Evolutionary conservation across 2,329 filamentous ascomycete genomes (phyloP), one percentile per base, ranked within the genome.

Genomic region (Dendrostoma leiphaemia): DNA sequence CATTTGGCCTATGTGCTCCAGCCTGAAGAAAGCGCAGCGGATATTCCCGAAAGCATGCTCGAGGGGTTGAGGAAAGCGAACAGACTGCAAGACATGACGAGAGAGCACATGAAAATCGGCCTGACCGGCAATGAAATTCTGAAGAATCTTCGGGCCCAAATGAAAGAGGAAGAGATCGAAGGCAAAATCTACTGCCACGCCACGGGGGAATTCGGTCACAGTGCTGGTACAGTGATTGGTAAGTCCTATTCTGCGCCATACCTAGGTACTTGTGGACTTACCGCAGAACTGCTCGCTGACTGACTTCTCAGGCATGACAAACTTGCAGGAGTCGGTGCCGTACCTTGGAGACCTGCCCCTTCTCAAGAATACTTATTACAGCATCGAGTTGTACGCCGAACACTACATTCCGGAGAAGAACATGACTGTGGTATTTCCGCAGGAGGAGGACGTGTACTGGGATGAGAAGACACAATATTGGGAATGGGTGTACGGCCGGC

Each of bases 371-470:
- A 78, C 71, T 8, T 79, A 77, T 62, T 79, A 78, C 62, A 79
- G 76, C 63, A 69, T 79, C 49, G 76, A 80, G 64, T 69, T 80
- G n/a, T 70, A 68, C 48, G 77, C 74, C 3, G 71, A 75, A 62
- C 72, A 77, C 58, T 76, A 71, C 51, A 72, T 78, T 7, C 71
- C 72, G 0, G 76, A 79, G 61, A 61, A 63, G 23, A 76, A 77
- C 53, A 64, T 61, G 57, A 76, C 74, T 1, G 62, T 78, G 32
- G 61, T 67, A n/a, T 79, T 80, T 43, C 73, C 74, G 3, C 68
- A 75, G 34, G 77, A 80, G 57, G 77, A 79, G 58, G 76, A 79
- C 58, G 72, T 79, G n/a, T 76, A 72, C 59, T 77, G 73, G 70
- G 67, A 71, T 50, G 66, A 67, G n/a, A 61, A 63, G 26, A 65